A percentile compares a stretch with the other conserved stretches of the same genome.
These are phyloP conservation scores for Talaromyces sp. DNA, from an alignment of 2,329 filamentous ascomycete genomes.

Conservation along the genomic window DNA sequence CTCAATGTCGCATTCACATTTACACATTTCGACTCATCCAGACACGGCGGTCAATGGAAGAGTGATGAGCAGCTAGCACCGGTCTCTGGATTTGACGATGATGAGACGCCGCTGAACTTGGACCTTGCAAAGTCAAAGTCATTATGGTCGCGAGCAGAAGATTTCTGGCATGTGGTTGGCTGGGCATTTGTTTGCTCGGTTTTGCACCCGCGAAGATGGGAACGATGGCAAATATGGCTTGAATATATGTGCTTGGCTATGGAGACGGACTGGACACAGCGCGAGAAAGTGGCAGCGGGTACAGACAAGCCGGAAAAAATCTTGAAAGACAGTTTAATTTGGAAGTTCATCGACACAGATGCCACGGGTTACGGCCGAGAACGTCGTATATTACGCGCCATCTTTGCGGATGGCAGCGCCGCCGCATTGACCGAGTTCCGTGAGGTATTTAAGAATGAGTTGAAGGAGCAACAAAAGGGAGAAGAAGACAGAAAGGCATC, in stretches of 20 bases:
- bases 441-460: slow-evolving; percentile 45
- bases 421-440: slow-evolving; percentile 41
- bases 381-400: slow-evolving; percentile 44
- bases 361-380: slow-evolving; percentile 32
- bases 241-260: slow-evolving; percentile 59
- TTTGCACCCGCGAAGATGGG: slow-evolving; percentile 70
- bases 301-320: slow-evolving; percentile 17
- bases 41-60: slow-evolving; percentile 30
- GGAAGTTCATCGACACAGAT: slow-evolving; percentile 39
- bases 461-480: slow-evolving; percentile 31
- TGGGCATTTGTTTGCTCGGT: slow-evolving; percentile 93
- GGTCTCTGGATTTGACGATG: slow-evolving; percentile 27
- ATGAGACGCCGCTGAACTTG: slow-evolving; percentile 54
- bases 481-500: slow-evolving; percentile 30
- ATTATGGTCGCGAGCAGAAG: slow-evolving; percentile 71
- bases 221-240: slow-evolving; percentile 76
- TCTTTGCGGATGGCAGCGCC: slow-evolving; percentile 46
- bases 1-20: slow-evolving; percentile 73
- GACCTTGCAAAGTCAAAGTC: slow-evolving; percentile 62
- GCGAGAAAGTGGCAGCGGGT: slow-evolving; percentile 24
- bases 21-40: slow-evolving; percentile 35
- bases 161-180: slow-evolving; percentile 85
- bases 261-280: slow-evolving; percentile 44
- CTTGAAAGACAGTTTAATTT: slow-evolving; percentile 41
- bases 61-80: slow-evolving; percentile 22